phyloP scores from a whole-genome alignment of 2,329 filamentous ascomycete species.

The Alternaria triticina region DNA sequence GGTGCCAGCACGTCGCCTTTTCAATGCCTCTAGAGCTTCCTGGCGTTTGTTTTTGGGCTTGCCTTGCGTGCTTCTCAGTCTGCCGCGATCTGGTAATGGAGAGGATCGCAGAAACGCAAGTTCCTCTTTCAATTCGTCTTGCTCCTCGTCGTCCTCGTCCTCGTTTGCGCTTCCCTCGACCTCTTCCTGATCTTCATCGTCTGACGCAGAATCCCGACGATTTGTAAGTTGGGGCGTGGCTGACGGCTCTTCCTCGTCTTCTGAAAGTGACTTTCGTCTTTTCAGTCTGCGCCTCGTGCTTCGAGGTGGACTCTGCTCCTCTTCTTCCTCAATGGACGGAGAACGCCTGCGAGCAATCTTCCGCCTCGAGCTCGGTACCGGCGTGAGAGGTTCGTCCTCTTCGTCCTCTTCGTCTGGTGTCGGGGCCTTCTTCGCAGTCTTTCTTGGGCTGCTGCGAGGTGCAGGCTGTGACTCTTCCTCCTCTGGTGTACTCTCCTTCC shows the following conservation, averaged over 20 bases:
- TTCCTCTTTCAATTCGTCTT: slow-evolving; percentile 55
- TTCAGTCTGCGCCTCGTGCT: slow-evolving; percentile 8
- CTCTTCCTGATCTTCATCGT: slow-evolving; percentile 18
- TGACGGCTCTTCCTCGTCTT: slow-evolving; percentile 5
- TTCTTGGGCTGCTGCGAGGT: slow-evolving; percentile 12
- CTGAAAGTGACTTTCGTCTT: slow-evolving; percentile 4
- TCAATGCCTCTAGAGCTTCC: slow-evolving; percentile 53
- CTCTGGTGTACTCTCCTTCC: neutral
- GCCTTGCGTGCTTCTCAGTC: slow-evolving; percentile 30
- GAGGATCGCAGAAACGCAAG: slow-evolving; percentile 52
- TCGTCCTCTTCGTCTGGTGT: slow-evolving; percentile 7
- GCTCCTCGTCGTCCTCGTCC: slow-evolving; percentile 26
- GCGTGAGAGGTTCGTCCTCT: slow-evolving; percentile 1
- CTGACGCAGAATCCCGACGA: slow-evolving; percentile 28
- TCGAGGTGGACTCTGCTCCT: slow-evolving; percentile 9
- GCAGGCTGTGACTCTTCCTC: neutral
- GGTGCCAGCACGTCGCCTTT: slow-evolving; percentile 48
- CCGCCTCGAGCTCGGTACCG: neutral
- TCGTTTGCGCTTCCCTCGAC: slow-evolving; percentile 4
- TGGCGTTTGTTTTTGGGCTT: slow-evolving; percentile 46
- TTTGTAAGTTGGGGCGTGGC: slow-evolving; percentile 22
- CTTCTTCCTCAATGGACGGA: slow-evolving; percentile 7
- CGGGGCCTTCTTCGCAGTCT: slow-evolving; percentile 1
- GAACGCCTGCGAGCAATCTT: neutral
- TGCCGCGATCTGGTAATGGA: slow-evolving; percentile 33